A percentile compares a stretch with the other conserved stretches of the same genome.
phyloP scores from a whole-genome alignment of 805 yeast genomes.

The Teunomyces stri region DNA sequence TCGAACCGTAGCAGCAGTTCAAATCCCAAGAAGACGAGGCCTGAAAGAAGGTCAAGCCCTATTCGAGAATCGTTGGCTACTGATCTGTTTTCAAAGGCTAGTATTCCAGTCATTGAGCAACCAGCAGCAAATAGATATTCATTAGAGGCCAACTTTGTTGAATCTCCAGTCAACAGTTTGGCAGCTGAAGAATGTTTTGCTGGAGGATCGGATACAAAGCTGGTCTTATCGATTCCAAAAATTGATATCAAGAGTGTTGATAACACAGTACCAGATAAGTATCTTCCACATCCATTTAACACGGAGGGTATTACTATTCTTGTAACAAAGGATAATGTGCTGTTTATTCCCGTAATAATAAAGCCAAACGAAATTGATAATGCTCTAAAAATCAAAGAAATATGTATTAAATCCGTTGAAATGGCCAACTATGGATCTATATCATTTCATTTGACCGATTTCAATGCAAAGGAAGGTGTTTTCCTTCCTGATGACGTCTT shows the following conservation, averaged over 20 bases:
- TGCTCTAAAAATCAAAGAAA: slow-evolving; percentile 34
- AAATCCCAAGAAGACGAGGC: neutral
- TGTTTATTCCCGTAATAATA: slow-evolving; percentile 50
- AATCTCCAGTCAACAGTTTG: neutral
- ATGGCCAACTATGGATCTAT: slow-evolving; percentile 30
- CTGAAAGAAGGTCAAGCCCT: neutral
- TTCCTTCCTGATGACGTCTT: slow-evolving; percentile 51
- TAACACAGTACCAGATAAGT: slow-evolving; percentile 8
- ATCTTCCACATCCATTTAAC: slow-evolving; percentile 21
- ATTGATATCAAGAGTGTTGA: neutral
- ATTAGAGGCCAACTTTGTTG: slow-evolving; percentile 2
- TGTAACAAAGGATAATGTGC: slow-evolving; percentile 60
- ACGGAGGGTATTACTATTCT: slow-evolving; percentile 38
- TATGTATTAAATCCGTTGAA: slow-evolving; percentile 36
- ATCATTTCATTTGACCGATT: slow-evolving; percentile 65
- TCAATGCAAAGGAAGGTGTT: slow-evolving; percentile 57
- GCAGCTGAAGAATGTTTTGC: neutral
- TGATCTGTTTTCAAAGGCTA: neutral
- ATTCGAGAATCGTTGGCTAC: neutral
- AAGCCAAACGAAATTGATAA: slow-evolving; percentile 13
- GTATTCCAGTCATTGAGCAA: neutral
- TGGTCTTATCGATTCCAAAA: neutral
- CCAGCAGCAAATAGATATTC: neutral
- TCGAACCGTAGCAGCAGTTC: slow-evolving; percentile 5
- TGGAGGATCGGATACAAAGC: slow-evolving; percentile 1